Evolutionary conservation across 1,284 basidiomycete species (phyloP).

Genomic region (Caloboletus firmus): DNA sequence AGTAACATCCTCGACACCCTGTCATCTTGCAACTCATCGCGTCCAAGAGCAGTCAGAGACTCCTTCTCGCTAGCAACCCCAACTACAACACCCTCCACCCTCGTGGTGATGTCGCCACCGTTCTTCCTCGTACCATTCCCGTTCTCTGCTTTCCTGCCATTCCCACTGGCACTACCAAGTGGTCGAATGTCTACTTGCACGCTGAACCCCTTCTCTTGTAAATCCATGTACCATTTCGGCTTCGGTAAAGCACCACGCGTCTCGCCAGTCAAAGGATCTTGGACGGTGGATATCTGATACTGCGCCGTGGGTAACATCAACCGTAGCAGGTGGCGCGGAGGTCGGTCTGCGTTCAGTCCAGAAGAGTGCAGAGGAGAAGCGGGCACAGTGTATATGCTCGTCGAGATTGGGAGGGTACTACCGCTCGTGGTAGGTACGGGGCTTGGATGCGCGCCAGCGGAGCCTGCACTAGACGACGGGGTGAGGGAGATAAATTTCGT

Average conservation of each 20-base stretch:
- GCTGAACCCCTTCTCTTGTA: slow-evolving; percentile 67
- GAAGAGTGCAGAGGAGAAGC: slow-evolving; percentile 79
- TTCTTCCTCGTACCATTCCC: slow-evolving; percentile 27
- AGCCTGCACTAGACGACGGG: slow-evolving; percentile 11
- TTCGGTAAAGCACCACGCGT: slow-evolving; percentile 60
- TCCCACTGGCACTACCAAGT: slow-evolving; percentile 23
- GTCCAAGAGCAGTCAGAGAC: slow-evolving; percentile 61
- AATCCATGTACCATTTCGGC: slow-evolving; percentile 73
- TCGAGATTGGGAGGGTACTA: slow-evolving; percentile 50
- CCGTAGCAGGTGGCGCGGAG: slow-evolving; percentile 72
- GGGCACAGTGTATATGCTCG: slow-evolving; percentile 67
- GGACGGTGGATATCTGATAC: slow-evolving; percentile 69
- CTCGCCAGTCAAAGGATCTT: slow-evolving; percentile 81
- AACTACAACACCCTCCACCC: slow-evolving; percentile 56
- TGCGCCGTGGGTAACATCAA: slow-evolving; percentile 81
- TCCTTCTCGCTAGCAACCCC: slow-evolving; percentile 73
- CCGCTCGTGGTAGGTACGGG: not conserved
- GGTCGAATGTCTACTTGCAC: slow-evolving; percentile 62
- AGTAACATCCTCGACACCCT: slow-evolving; percentile 60
- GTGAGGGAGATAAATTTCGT: slow-evolving; percentile 30
- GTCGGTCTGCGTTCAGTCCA: slow-evolving; percentile 55
- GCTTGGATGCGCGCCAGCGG: not conserved
- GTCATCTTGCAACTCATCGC: slow-evolving; percentile 73
- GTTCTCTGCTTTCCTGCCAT: slow-evolving; percentile 23
- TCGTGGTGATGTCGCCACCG: slow-evolving; percentile 38